Evolutionary conservation across 2,329 filamentous ascomycete genomes (phyloP).

Genomic region (Didymella pinodella): DNA sequence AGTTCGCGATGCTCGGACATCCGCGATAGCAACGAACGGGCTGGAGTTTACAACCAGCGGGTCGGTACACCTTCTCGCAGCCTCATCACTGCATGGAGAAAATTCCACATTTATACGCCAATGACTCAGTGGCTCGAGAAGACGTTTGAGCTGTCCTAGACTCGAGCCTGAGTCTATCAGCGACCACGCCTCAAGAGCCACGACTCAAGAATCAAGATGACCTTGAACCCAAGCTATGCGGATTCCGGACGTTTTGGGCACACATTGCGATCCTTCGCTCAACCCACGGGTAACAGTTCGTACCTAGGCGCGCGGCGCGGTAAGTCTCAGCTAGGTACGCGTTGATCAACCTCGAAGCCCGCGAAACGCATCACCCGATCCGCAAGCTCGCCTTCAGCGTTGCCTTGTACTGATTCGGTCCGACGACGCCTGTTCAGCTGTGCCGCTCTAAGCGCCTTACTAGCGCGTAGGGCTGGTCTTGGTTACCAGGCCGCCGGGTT

Average conservation of each 20-base stretch:
- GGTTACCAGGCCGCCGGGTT: conserved; percentile 14
- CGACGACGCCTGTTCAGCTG: conserved; percentile 13
- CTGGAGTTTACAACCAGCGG: not conserved
- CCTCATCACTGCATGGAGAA: not conserved
- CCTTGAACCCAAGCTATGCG: not conserved
- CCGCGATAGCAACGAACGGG: not conserved
- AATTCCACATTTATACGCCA: not conserved
- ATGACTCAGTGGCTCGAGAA: not conserved
- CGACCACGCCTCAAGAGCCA: conserved; percentile 5
- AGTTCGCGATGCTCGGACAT: conserved; percentile 13
- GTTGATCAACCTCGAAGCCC: conserved; percentile 5
- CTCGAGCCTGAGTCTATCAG: not conserved
- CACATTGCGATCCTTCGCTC: conserved; percentile 3
- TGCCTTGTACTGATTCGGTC: conserved; percentile 15
- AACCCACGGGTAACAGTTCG: conserved; percentile 2
- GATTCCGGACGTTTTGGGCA: conserved; percentile 9
- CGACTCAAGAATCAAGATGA: not conserved
- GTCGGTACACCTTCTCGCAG: conserved; percentile 8
- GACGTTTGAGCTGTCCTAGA: not conserved
- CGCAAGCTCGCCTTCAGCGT: not conserved
- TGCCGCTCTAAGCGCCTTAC: conserved; percentile 24
- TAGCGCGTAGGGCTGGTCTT: conserved; percentile 23
- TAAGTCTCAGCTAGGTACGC: conserved; percentile 6
- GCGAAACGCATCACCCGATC: conserved; percentile 8
- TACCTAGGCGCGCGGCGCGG: conserved; percentile 16